Conservation (phyloP, 371 early-diverging fungal species). For the Nematocida major region DNA sequence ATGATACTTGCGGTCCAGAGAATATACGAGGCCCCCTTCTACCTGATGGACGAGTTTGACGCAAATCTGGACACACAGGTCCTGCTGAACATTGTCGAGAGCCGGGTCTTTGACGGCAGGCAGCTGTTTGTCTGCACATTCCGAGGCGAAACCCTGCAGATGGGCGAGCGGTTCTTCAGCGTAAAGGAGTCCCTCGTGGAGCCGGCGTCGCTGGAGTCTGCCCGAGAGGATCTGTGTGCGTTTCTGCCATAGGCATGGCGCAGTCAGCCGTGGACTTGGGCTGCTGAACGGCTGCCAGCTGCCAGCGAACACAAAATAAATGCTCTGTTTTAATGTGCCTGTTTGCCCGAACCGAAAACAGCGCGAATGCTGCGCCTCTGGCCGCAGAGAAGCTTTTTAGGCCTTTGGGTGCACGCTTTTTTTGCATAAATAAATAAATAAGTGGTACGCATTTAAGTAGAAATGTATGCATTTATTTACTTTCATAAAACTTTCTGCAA, state of each 20-base stretch:
- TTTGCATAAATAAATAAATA: background rate
- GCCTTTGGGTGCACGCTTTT: too few species aligned
- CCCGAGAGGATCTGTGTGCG: background rate
- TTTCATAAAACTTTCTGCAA: background rate
- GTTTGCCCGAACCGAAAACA: too few species aligned
- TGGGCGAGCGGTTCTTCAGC: conserved; percentile 57
- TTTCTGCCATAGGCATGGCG: background rate
- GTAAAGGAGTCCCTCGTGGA: conserved; percentile 20
- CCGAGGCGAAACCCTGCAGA: conserved; percentile 52
- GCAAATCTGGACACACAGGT: conserved; percentile 79
- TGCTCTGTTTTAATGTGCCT: too few species aligned
- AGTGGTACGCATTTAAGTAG: background rate
- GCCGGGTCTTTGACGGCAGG: background rate
- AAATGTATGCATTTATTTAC: background rate
- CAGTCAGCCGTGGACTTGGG: too few species aligned
- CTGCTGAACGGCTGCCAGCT: too few species aligned
- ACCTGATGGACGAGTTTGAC: conserved; percentile 99
- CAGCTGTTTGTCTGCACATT: conserved; percentile 64
- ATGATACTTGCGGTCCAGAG: conserved; percentile 95
- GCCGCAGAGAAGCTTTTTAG: too few species aligned
- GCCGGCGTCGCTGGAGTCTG: background rate
- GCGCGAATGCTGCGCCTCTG: too few species aligned
- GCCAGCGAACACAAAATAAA: too few species aligned
- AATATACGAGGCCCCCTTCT: conserved; percentile 96
- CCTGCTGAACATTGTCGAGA: conserved; percentile 15